Conservation (phyloP, 352 stramenopile species). For the Pythium periplocum region DNA sequence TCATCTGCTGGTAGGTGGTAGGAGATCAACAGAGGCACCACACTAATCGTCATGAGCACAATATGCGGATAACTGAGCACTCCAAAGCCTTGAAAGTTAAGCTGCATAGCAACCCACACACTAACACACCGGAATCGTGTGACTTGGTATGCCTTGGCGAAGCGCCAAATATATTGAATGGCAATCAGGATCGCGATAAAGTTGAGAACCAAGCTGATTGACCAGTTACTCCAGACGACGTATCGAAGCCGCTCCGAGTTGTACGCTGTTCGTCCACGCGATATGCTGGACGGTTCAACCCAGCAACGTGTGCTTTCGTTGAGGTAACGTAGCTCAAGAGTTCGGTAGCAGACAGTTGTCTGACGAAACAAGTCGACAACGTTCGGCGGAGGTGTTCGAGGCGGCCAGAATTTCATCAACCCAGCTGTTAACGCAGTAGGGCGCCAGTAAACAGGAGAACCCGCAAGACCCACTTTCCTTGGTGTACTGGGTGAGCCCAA, state of each 20-base stretch:
- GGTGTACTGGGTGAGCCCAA: constrained; percentile 18
- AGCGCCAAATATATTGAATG: constrained; percentile 15
- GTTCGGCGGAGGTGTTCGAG: constrained; percentile 1
- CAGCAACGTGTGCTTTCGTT: constrained; percentile 32
- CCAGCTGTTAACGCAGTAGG: constrained; percentile 20
- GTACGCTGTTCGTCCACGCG: constrained; percentile 17
- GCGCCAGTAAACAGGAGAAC: constrained; percentile 26
- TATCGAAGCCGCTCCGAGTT: constrained; percentile 20
- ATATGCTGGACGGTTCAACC: constrained; percentile 24
- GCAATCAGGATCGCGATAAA: constrained; percentile 24
- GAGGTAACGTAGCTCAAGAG: constrained; percentile 29
- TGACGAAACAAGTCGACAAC: constrained; percentile 16
- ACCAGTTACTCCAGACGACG: constrained; percentile 35
- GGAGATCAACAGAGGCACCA: constrained; percentile 21
- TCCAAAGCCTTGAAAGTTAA: constrained; percentile 33
- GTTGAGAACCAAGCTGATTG: constrained; percentile 34
- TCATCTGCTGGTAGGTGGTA: constrained; percentile 27
- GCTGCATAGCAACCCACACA: constrained; percentile 24
- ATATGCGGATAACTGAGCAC: constrained; percentile 26
- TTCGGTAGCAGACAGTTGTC: constrained; percentile 25
- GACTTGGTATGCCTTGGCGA: constrained; percentile 15
- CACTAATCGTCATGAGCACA: constrained; percentile 24
- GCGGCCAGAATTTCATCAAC: constrained; percentile 19
- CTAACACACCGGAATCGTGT: constrained; percentile 23
- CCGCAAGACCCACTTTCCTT: constrained; percentile 1